Conservation (phyloP, 2,329 filamentous ascomycete genomes). For the Trichoderma pleuroti region DNA sequence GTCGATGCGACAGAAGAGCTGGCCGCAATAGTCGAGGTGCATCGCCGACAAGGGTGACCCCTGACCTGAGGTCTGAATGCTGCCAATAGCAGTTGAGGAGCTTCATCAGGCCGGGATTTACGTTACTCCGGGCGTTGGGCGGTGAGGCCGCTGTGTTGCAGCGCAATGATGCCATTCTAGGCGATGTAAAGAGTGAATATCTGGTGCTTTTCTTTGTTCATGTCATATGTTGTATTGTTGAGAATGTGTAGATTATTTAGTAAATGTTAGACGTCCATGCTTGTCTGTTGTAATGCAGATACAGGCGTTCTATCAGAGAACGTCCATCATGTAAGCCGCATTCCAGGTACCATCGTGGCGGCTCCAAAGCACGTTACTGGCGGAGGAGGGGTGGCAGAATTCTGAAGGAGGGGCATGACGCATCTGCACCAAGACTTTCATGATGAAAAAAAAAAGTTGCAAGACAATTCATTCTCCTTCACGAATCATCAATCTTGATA, state of each 20-base stretch:
- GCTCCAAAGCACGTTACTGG: not conserved
- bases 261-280: not conserved
- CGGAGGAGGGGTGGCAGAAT: slow-evolving; percentile 32
- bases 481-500: not conserved
- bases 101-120: slow-evolving; percentile 22
- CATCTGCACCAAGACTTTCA: slow-evolving; percentile 3
- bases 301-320: not conserved
- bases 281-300: not conserved
- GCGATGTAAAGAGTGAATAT: not conserved
- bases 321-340: not conserved
- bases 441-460: slow-evolving; percentile 2
- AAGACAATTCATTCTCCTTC: not conserved
- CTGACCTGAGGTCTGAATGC: not conserved
- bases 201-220: not conserved
- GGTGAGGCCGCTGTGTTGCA: slow-evolving; percentile 21
- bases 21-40: slow-evolving; percentile 13
- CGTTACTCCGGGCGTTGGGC: slow-evolving; percentile 30
- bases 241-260: not conserved
- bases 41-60: slow-evolving; percentile 13
- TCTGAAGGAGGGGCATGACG: slow-evolving; percentile 25
- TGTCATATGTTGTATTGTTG: not conserved
- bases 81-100: slow-evolving; percentile 2
- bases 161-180: not conserved
- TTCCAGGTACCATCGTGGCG: slow-evolving; percentile 2
- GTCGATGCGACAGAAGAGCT: slow-evolving; percentile 13